A percentile compares a stretch with the other conserved stretches of the same genome.
phyloP scores from a whole-genome alignment of 2,329 filamentous ascomycete species.

The Amphichorda felina region DNA sequence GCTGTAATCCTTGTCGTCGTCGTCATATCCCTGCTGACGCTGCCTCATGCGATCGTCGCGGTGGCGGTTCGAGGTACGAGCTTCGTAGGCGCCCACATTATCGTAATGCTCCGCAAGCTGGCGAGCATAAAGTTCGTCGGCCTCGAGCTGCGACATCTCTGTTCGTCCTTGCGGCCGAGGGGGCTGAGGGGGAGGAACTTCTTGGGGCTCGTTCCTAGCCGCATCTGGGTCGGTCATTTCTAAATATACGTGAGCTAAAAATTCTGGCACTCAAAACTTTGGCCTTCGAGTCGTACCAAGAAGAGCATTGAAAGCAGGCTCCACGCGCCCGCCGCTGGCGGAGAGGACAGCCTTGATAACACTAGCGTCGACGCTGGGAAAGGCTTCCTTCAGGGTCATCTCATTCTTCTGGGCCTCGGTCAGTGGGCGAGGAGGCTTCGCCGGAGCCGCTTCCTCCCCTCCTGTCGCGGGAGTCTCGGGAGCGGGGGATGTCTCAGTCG shows the following conservation, averaged over 20 bases:
- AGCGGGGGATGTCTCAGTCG: conserved; percentile 5
- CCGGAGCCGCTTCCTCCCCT: conserved; percentile 37
- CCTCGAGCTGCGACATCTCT: conserved; percentile 70
- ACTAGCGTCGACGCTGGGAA: conserved; percentile 66
- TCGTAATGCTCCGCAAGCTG: conserved; percentile 89
- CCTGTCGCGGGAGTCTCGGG: conserved; percentile 7
- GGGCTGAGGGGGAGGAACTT: conserved; percentile 59
- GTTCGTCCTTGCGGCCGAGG: conserved; percentile 58
- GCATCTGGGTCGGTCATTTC: conserved; percentile 75
- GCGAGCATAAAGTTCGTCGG: conserved; percentile 83
- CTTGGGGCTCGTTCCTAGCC: conserved; percentile 36
- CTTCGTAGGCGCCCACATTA: conserved; percentile 45
- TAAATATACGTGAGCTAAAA: conserved; percentile 14
- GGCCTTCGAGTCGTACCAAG: conserved; percentile 43
- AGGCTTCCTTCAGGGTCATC: conserved; percentile 83
- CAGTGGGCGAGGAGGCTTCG: conserved; percentile 76
- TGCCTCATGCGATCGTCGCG: conserved; percentile 20
- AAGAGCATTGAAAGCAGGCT: conserved; percentile 91
- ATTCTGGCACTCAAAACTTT: background rate
- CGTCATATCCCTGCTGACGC: conserved; percentile 18
- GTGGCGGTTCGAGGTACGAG: conserved; percentile 36
- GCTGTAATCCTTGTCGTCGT: conserved; percentile 66
- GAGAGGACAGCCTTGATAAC: conserved; percentile 81
- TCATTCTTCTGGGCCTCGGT: conserved; percentile 77
- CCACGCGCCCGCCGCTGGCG: conserved; percentile 77